These are phyloP conservation scores for Omphalotus guepiniiformis DNA, from an alignment of 768 basidiomycete species.

Conservation along the genomic window DNA sequence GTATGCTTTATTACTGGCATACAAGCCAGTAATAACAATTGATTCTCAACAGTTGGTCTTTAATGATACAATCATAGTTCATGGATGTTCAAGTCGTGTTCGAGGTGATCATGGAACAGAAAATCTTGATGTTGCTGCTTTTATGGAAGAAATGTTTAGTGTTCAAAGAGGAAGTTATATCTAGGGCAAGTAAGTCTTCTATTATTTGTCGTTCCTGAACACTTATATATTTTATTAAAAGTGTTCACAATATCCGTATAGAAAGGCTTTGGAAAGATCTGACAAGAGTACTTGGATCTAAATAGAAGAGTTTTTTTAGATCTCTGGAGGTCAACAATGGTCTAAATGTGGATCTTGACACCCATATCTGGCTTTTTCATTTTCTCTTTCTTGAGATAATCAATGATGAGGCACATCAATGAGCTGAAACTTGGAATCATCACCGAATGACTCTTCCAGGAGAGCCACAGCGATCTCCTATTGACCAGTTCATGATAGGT, in stretches of 20 bases:
- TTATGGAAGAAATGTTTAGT: background rate
- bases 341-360: conserved; percentile 14
- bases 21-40: conserved; percentile 25
- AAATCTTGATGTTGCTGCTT: conserved; percentile 18
- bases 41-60: conserved; percentile 23
- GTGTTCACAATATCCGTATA: conserved; percentile 20
- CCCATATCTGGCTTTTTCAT: conserved; percentile 26
- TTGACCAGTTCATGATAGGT: no score
- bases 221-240: conserved; percentile 11
- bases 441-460: conserved; percentile 9
- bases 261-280: conserved; percentile 7
- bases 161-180: no score
- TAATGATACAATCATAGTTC: background rate
- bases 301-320: conserved; percentile 16
- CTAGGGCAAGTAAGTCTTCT: no score
- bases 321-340: conserved; percentile 19
- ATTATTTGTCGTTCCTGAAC: no score
- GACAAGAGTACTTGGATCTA: background rate
- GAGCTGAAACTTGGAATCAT: conserved; percentile 17
- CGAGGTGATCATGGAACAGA: conserved; percentile 30
- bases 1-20: conserved; percentile 19
- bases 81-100: conserved; percentile 23
- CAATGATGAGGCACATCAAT: conserved; percentile 12
- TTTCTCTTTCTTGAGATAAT: conserved; percentile 20
- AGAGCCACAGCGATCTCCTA: no score